A percentile compares a stretch with the other conserved stretches of the same genome.
These are phyloP conservation scores for Choiromyces venosus DNA, from an alignment of 495 filamentous ascomycete genomes.

Conservation along the genomic window DNA sequence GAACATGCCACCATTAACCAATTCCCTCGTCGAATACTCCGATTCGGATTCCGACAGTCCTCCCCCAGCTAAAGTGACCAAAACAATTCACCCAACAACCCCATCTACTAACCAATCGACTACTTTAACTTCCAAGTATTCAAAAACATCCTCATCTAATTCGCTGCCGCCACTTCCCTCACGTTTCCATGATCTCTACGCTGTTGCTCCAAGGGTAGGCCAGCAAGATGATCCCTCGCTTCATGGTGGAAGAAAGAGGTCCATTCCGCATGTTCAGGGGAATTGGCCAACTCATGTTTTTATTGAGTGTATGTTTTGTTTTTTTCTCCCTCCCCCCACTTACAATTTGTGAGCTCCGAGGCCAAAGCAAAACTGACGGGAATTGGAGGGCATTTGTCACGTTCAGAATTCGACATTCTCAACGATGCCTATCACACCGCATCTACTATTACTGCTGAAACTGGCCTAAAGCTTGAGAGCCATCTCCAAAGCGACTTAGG, in stretches of 20 bases:
- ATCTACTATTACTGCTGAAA: conserved; percentile 23
- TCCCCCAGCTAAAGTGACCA: conserved; percentile 20
- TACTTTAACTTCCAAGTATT: conserved; percentile 15
- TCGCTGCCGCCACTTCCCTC: conserved; percentile 74
- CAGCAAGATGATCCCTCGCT: conserved; percentile 73
- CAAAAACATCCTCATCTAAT: conserved; percentile 12
- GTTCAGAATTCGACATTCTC: conserved; percentile 53
- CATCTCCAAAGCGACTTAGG: conserved; percentile 71
- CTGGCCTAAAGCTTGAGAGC: conserved; percentile 47
- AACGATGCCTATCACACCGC: conserved; percentile 48
- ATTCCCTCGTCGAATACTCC: conserved; percentile 65
- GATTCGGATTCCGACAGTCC: conserved; percentile 51
- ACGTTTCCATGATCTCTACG: conserved; percentile 83
- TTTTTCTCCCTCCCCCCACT: conserved; percentile 17
- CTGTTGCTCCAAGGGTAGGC: conserved; percentile 66
- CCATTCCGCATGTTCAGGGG: conserved; percentile 76
- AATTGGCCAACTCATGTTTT: conserved; percentile 93
- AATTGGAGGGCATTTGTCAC: conserved; percentile 62
- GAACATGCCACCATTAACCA: conserved; percentile 15
- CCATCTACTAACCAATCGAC: conserved; percentile 34
- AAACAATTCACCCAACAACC: conserved; percentile 27
- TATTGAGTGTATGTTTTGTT: conserved; percentile 67
- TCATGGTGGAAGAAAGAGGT: conserved; percentile 75
- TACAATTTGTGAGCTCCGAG: background rate
- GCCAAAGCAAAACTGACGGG: conserved; percentile 42